These are phyloP conservation scores for Dioscorea zingiberensis DNA, from an alignment of 106 monocot genomes.

Conservation along the genomic window DNA sequence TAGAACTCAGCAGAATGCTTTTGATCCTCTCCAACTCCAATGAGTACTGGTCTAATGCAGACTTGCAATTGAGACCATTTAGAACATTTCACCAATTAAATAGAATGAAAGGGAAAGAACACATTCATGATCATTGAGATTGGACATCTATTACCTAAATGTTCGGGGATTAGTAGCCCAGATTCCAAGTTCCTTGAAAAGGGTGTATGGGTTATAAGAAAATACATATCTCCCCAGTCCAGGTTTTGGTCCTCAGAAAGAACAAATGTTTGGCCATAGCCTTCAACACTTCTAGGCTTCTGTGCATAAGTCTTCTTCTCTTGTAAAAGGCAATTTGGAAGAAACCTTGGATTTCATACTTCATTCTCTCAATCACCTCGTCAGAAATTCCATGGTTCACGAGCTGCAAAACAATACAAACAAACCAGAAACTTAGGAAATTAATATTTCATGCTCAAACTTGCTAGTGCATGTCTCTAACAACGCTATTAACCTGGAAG, in stretches of 20 bases:
- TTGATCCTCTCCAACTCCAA: too few relatives aligned
- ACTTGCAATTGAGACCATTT: too few relatives aligned
- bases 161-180: slow-evolving; percentile 30
- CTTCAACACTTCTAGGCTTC: slow-evolving; percentile 9
- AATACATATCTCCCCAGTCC: slow-evolving; percentile 34
- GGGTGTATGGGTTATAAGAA: slow-evolving; percentile 8
- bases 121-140: too few relatives aligned
- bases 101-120: too few relatives aligned
- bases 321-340: slow-evolving; percentile 24
- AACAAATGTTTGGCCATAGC: slow-evolving; percentile 33
- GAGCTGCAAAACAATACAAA: slow-evolving; percentile 3
- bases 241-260: slow-evolving; percentile 22
- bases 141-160: slow-evolving; percentile 19
- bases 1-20: too few relatives aligned
- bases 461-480: not conserved
- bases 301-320: slow-evolving; percentile 12
- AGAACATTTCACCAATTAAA: too few relatives aligned
- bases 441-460: not conserved
- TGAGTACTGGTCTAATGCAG: too few relatives aligned
- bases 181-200: slow-evolving; percentile 1
- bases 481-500: slow-evolving; percentile 16
- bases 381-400: slow-evolving; percentile 22
- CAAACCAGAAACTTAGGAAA: not conserved
- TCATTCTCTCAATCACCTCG: slow-evolving; percentile 13
- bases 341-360: slow-evolving; percentile 12